These are phyloP conservation scores for Pseudogymnoascus sp. DNA, from an alignment of 2,329 filamentous ascomycete species.

Conservation along the genomic window DNA sequence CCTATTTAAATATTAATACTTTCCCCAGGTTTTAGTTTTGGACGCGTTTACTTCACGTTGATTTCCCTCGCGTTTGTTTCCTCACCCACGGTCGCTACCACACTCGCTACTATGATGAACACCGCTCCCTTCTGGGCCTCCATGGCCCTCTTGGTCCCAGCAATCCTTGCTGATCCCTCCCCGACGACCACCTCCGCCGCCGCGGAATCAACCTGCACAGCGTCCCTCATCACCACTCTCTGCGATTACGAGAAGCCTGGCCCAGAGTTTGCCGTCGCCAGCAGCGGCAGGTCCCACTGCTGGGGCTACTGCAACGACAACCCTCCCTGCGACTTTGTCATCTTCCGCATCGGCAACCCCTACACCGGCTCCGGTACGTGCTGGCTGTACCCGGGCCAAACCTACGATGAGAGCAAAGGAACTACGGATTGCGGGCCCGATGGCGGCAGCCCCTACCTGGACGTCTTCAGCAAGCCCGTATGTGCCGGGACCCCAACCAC, in stretches of 20 bases:
- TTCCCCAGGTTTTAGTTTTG: neutral
- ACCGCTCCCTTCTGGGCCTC: neutral
- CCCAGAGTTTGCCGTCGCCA: neutral
- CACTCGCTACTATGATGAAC: neutral
- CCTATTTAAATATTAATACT: neutral
- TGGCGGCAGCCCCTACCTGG: neutral
- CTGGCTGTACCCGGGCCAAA: neutral
- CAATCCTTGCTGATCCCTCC: neutral
- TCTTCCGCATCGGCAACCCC: neutral
- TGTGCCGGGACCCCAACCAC: neutral
- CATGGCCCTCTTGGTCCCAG: neutral
- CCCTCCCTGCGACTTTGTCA: neutral
- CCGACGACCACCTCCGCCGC: neutral
- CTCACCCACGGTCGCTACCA: neutral
- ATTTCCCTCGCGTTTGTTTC: neutral
- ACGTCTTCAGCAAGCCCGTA: neutral
- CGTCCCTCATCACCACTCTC: neutral
- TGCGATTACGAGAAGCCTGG: neutral
- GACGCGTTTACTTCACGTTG: neutral
- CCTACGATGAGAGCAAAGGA: neutral
- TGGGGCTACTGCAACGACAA: neutral
- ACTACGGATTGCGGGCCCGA: neutral
- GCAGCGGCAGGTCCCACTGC: neutral
- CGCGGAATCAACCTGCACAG: neutral
- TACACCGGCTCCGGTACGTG: neutral